A percentile compares a stretch with the other conserved stretches of the same genome.
These are phyloP conservation scores for Colletotrichum melonis DNA, from an alignment of 2,329 filamentous ascomycete species.

Conservation along the genomic window DNA sequence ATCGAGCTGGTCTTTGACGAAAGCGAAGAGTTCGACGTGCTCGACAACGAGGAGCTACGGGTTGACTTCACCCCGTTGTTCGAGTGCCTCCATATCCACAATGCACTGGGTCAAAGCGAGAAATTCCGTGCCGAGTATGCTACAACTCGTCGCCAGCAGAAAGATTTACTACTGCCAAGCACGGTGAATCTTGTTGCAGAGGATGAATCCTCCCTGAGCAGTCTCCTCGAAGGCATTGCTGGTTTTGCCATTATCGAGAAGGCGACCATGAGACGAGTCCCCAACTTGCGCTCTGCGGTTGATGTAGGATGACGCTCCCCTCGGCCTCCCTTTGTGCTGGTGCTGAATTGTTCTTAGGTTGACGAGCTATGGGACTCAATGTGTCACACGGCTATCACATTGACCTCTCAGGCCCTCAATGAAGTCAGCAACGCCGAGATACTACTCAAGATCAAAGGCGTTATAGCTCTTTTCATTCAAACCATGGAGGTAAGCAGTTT, in stretches of 20 bases:
- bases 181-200: conserved; percentile 83
- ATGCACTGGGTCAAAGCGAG: conserved; percentile 91
- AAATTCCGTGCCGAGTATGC: conserved; percentile 93
- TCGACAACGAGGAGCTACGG: conserved; percentile 94
- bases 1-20: conserved; percentile 97
- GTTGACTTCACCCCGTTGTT: conserved; percentile 96
- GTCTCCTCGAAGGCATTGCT: conserved; percentile 90
- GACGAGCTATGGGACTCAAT: conserved; percentile 99
- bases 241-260: conserved; percentile 98
- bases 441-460: conserved; percentile 92
- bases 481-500: conserved; percentile 84
- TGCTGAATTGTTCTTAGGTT: conserved; percentile 64
- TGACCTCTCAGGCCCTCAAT: conserved; percentile 83
- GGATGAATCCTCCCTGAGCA: conserved; percentile 88
- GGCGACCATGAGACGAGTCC: conserved; percentile 88
- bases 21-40: conserved; percentile 92
- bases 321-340: neutral
- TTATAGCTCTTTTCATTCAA: conserved; percentile 94
- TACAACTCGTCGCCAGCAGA: conserved; percentile 89
- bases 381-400: conserved; percentile 85
- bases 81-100: conserved; percentile 95
- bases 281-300: conserved; percentile 82
- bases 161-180: conserved; percentile 85
- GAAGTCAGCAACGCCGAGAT: conserved; percentile 89
- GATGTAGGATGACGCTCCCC: conserved; percentile 71